Evolutionary conservation across 2,329 filamentous ascomycete species (phyloP), one percentile per base, ranked within the genome.

Genomic region (Ascochyta lentis): DNA sequence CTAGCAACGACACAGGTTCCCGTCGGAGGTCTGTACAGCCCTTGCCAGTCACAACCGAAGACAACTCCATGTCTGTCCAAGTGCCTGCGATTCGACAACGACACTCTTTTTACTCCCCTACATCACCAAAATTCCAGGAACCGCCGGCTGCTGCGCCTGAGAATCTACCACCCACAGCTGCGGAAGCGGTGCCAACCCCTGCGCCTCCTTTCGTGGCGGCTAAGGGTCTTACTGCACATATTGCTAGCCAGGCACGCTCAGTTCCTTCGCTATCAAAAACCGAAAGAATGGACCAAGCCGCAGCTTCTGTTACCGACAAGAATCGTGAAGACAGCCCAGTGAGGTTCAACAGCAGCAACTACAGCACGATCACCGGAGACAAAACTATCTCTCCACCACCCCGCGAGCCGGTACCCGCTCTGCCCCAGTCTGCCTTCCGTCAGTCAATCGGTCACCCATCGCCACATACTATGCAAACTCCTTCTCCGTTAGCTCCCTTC

Each of bases 1-100:
- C 73, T 8, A 71, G 56, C 45, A 68, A 61, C 29, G 51, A 62
- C 26, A 64, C 60, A 31, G 61, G 68, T 15, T 71, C 63, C 51
- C 69, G 74, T 16, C 67, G 75, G 35, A 66, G 75, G 59, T 77
- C 75, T 29, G 75, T 76, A 68, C 73, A 76, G 35, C 71, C 71
- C 35, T 58, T 76, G 15, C 73, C 73, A 2, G 65, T 71, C 43
- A 76, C 73, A 12, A 66, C 72, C 56, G 73, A 75, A 51, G 60
- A 75, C 49, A 63, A 56, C 29, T 61, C 61, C n/a, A 54, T 68
- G 54, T 62, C 69, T 34, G 59, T 61, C 22, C 49, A 54, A 7
- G 52, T 52, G 3, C 53, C 60, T 24, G 27, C 54, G 6, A 59
- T 59, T 6, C 60, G 60, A 26, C 68, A 73, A 27, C 66, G 71